Conservation (phyloP, 208 protist species). For the Leishmania tropica region DNA sequence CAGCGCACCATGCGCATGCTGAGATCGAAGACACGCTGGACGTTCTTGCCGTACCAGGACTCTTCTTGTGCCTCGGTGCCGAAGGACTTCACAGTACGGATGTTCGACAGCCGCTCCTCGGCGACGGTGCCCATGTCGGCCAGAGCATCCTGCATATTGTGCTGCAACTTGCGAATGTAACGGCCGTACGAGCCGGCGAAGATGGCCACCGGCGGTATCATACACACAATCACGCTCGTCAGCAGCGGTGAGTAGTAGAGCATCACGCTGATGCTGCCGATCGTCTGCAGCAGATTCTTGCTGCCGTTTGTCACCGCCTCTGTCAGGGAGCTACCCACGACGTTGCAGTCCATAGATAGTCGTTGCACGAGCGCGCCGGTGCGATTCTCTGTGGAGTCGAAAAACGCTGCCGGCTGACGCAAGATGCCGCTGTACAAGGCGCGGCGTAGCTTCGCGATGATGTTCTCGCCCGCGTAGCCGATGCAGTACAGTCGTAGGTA, state of each 20-base stretch:
- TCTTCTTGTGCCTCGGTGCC: slow-evolving; percentile 65
- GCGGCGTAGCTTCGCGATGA: slow-evolving; percentile 74
- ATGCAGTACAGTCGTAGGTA: slow-evolving; percentile 75
- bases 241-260: slow-evolving; percentile 88
- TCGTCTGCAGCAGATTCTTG: slow-evolving; percentile 83
- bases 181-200: slow-evolving; percentile 87
- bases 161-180: slow-evolving; percentile 77
- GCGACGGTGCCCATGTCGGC: slow-evolving; percentile 80
- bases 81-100: slow-evolving; percentile 88
- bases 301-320: slow-evolving; percentile 79
- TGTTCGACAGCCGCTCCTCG: slow-evolving; percentile 80
- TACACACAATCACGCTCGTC: slow-evolving; percentile 77
- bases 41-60: slow-evolving; percentile 75
- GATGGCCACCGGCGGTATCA: slow-evolving; percentile 84
- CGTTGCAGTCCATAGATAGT: slow-evolving; percentile 90
- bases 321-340: slow-evolving; percentile 81
- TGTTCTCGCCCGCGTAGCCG: slow-evolving; percentile 73
- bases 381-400: slow-evolving; percentile 77
- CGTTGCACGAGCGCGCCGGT: slow-evolving; percentile 81
- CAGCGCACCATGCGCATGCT: slow-evolving; percentile 75
- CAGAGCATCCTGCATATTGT: slow-evolving; percentile 80
- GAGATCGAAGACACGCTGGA: slow-evolving; percentile 66
- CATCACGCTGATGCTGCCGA: slow-evolving; percentile 85
- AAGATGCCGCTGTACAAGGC: slow-evolving; percentile 70
- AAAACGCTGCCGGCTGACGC: slow-evolving; percentile 73